These are phyloP conservation scores for Chytriomyces hyalinus DNA, from an alignment of 192 early-diverging fungal genomes.

Conservation along the genomic window DNA sequence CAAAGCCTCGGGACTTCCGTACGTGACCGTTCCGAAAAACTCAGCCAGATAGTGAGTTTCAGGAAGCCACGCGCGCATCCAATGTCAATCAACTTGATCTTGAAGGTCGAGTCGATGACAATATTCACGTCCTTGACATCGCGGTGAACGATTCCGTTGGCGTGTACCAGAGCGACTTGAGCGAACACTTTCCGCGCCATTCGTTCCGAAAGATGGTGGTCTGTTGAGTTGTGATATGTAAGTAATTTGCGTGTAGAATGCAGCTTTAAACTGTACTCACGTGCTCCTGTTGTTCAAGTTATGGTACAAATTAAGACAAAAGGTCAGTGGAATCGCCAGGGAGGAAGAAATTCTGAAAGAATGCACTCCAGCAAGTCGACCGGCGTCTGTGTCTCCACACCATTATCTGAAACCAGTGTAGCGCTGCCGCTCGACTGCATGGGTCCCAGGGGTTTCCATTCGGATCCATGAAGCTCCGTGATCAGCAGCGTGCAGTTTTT, in stretches of 20 bases:
- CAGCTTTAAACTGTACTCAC: no score
- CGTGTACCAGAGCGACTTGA: constrained; percentile 50
- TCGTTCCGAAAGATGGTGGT: constrained; percentile 38
- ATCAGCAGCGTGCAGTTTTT: constrained; percentile 50
- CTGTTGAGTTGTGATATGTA: constrained; percentile 7
- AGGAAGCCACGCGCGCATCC: constrained; percentile 51
- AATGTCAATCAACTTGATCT: constrained; percentile 54
- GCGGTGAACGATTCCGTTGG: constrained; percentile 43
- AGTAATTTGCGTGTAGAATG: no score
- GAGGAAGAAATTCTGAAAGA: not conserved
- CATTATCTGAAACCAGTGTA: constrained; percentile 42
- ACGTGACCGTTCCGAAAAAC: constrained; percentile 55
- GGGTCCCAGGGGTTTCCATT: not conserved
- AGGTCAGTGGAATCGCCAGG: not conserved
- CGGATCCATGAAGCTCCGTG: constrained; percentile 53
- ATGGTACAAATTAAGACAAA: not conserved
- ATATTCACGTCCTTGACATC: constrained; percentile 59
- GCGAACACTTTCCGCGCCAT: constrained; percentile 41
- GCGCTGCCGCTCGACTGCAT: not conserved
- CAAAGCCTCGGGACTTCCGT: constrained; percentile 44
- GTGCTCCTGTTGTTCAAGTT: no score
- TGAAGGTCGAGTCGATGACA: constrained; percentile 50
- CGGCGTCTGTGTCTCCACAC: constrained; percentile 42
- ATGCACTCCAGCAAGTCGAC: constrained; percentile 64
- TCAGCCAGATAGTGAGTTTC: constrained; percentile 43